Base-by-base conservation (phyloP, 805 yeast species). In the Priceomyces haplophilus region DNA sequence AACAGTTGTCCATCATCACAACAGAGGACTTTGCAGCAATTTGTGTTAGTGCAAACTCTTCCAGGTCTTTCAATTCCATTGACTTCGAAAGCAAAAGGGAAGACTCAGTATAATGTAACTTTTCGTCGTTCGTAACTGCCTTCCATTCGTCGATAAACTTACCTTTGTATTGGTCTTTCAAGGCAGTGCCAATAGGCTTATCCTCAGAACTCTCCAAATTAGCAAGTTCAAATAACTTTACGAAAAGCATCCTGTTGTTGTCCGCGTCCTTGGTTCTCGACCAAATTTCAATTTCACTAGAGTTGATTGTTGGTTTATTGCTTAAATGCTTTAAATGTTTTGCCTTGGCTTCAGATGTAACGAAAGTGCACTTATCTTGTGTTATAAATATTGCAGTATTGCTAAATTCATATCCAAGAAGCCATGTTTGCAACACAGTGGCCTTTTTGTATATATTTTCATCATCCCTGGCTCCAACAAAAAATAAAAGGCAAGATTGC, bases 351-450 rank as follows among this genome's bases (percentile, higher is more conserved):
- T 81, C 83, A 23, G 91, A 82, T 0, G 97, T 90, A 44, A 90
- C 73, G 42, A 91, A 69, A 3, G 80, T 62, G 30, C 80, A 69
- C 50, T 79, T 80, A 30, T 76, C 78, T 42, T 75, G 73, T 3
- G 85, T 76, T 44, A 90, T 66, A 39, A 75, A 79, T 41, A 91
- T 65, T 23, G 82, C 81, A 1, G 97, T 89, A 39, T 93, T 93
- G n/a, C 96, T 95, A 58, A 91, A 91, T 61, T 93, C 98, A 61
- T 90, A 91, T 3, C 97, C 96, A 38, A 91, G 67, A 41, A 91
- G 69, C 98, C 98, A 91, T 40, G 82, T 85, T 61, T 90, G 97
- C 37, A 90, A 65, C 35, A 85, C 83, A 1, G 95, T 82, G 10
- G 95, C 83, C 64, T 88, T 88, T 59, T 85, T 88, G 64, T 88